Base-by-base conservation (phyloP, 441 rosid species). In the Populus hybrid region DNA sequence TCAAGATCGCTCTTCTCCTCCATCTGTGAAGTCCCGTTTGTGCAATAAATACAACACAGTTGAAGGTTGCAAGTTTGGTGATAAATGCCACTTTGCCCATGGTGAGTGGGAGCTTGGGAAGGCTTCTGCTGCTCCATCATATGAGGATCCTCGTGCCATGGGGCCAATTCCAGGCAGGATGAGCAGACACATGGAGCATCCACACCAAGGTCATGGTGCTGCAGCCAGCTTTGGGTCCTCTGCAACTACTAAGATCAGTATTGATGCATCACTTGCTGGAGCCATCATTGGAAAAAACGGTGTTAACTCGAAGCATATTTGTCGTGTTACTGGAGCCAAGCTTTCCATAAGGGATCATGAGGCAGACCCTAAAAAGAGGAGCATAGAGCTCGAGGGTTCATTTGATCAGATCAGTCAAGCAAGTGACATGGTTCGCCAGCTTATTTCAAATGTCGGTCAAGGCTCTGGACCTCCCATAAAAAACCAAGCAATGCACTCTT, bases 341-440 rank as follows among this genome's bases (percentile, higher is more conserved):
- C 88, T 95, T 70, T 90, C 97, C 10, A 94, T 95, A 42, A 86
- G 93, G 72, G 98, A 95, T 24, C 93, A 92, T 36, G 98, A 95
- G 71, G 71, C 87, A 2, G 95, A 95, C 71, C 92, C 98, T 1
- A 89, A 86, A 79, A 78, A 87, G 78, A 91, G 91, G 89, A 94
- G 92, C 86, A 94, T 95, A 74, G 98, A 92, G 83, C 92, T 95
- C 2, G 98, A 95, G 86, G 99, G 99, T 65, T 85, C 97, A 65
- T 90, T 91, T 57, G 98, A 94, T 83, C 99, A 95, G 89, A 95
- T 95, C 72, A 90, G 89, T 72, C 93, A 91, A 88, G 99, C 98
- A 16, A 91, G 93, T 23, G 92, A 90, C 26, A 95, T 94, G 98
- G 99, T 95, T 68, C 89, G 88, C 6, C 97, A 92, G 75, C 91